phyloP scores from a whole-genome alignment of 139 green algal species.

The Coelastrella sp. region DNA sequence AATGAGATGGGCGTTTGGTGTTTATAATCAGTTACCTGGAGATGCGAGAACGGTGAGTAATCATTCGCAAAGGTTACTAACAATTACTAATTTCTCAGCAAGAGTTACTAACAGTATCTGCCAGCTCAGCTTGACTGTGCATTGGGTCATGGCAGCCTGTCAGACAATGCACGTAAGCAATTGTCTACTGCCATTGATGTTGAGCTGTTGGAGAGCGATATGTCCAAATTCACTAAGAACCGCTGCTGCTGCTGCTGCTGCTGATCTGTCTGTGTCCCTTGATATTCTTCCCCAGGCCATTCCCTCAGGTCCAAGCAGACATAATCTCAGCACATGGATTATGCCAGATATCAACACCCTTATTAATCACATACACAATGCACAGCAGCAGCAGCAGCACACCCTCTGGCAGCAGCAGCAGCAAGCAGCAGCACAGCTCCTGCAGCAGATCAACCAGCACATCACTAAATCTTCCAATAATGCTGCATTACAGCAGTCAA shows the following conservation, averaged over 20 bases:
- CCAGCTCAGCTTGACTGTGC: neutral
- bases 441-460: constrained; percentile 12
- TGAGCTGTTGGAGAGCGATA: neutral
- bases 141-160: too few relatives aligned
- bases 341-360: neutral
- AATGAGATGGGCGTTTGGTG: constrained; percentile 44
- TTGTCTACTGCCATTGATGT: too few relatives aligned
- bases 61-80: neutral
- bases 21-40: constrained; percentile 32
- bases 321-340: neutral
- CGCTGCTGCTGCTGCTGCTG: neutral
- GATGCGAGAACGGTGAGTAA: constrained; percentile 5
- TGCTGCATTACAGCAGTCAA: too few relatives aligned
- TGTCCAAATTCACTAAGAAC: neutral
- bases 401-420: constrained; percentile 35
- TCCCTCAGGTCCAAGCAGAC: neutral
- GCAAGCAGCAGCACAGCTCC: constrained; percentile 44
- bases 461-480: too few relatives aligned
- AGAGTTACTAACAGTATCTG: neutral
- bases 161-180: neutral
- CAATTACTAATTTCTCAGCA: too few relatives aligned
- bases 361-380: neutral
- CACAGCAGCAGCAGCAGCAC: constrained; percentile 28
- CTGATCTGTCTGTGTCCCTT: neutral
- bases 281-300: neutral